These are phyloP conservation scores for Ogataea thermomethanolica DNA, from an alignment of 805 yeast species.

Conservation along the genomic window DNA sequence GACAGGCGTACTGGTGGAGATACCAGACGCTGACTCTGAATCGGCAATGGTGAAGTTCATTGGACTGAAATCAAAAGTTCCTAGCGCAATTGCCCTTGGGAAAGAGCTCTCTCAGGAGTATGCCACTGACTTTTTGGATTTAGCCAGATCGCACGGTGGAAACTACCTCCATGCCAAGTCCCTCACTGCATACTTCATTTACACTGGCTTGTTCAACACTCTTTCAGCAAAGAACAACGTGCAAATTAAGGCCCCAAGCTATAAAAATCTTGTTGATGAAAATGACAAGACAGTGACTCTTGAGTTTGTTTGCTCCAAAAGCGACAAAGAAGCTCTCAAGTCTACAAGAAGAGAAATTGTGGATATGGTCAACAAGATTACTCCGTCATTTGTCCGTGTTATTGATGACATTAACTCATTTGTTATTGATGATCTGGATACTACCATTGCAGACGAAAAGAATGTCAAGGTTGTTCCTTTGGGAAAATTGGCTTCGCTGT, in stretches of 20 bases:
- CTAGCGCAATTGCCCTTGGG: slow-evolving; percentile 60
- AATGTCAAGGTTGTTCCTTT: slow-evolving; percentile 59
- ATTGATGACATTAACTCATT: slow-evolving; percentile 55
- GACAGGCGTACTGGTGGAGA: slow-evolving; percentile 53
- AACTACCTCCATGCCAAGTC: slow-evolving; percentile 71
- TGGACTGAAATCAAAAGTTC: slow-evolving; percentile 56
- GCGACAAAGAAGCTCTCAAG: slow-evolving; percentile 43
- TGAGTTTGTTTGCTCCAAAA: slow-evolving; percentile 55
- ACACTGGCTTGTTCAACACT: slow-evolving; percentile 45
- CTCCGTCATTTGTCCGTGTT: slow-evolving; percentile 60
- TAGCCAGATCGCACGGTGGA: slow-evolving; percentile 86
- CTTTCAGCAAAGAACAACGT: slow-evolving; percentile 42
- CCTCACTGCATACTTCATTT: slow-evolving; percentile 62
- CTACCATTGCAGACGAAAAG: slow-evolving; percentile 40
- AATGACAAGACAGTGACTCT: slow-evolving; percentile 46
- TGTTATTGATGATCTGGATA: slow-evolving; percentile 47
- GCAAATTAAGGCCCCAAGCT: slow-evolving; percentile 45
- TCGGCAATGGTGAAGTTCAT: slow-evolving; percentile 52
- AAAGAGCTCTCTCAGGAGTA: slow-evolving; percentile 56
- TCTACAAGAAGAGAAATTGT: slow-evolving; percentile 70
- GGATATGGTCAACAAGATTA: slow-evolving; percentile 62
- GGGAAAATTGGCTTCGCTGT: slow-evolving; percentile 44
- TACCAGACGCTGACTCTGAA: slow-evolving; percentile 44
- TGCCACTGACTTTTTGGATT: slow-evolving; percentile 67
- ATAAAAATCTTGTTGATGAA: slow-evolving; percentile 41